Percentiles rank a stretch among this genome's conserved stretches.
Evolutionary conservation across 179 eudicot genomes (phyloP).

Genomic region (Vitellaria paradoxa): DNA sequence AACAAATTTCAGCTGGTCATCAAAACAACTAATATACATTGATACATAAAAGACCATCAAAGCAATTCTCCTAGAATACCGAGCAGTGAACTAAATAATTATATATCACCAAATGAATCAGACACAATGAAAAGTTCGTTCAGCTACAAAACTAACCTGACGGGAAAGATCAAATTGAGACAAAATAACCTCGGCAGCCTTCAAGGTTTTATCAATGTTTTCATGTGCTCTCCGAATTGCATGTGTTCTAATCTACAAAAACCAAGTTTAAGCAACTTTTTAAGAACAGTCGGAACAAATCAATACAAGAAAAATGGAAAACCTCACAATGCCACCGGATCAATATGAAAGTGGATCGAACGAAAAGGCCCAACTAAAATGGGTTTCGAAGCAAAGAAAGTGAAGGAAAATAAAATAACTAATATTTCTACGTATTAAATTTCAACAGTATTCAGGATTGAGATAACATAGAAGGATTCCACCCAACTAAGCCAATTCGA

Average conservation of each 20-base stretch:
- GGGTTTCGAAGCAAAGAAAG: neutral
- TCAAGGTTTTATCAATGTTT: constrained; percentile 20
- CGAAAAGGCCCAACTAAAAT: neutral
- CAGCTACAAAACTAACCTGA: constrained; percentile 42
- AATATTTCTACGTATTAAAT: neutral
- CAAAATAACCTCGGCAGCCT: constrained; percentile 82
- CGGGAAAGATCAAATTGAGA: constrained; percentile 79
- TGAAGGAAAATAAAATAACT: neutral
- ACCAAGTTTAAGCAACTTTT: neutral
- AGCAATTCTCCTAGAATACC: too few species aligned
- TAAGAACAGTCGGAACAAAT: neutral
- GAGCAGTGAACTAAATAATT: too few species aligned
- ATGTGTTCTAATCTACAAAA: constrained; percentile 69
- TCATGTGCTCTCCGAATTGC: constrained; percentile 78
- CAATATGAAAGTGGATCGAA: neutral
- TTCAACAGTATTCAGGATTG: neutral
- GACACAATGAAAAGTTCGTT: neutral
- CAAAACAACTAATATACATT: too few species aligned
- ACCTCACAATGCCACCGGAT: neutral
- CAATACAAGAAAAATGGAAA: neutral
- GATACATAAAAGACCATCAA: too few species aligned
- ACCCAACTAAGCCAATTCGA: neutral
- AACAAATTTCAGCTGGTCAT: too few species aligned
- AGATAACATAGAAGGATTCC: neutral
- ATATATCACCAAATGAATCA: too few species aligned